phyloP scores from a whole-genome alignment of 306 rosid genomes.

The Prunus mongolica region DNA sequence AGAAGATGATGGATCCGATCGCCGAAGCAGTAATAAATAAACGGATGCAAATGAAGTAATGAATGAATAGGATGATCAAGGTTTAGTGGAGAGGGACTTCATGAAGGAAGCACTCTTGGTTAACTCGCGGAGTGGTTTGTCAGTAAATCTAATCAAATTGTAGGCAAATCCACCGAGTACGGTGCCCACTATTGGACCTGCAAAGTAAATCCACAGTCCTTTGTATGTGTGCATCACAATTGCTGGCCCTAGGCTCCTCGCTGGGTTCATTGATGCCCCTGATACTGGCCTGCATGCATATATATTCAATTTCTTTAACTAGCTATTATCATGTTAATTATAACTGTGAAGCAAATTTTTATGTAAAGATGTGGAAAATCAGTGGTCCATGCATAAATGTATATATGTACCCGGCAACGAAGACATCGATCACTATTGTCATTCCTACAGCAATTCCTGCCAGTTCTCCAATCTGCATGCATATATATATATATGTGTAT shows the following conservation, averaged over 20 bases:
- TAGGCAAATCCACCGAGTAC: slow-evolving; percentile 47
- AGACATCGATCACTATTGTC: slow-evolving; percentile 47
- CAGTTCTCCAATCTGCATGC: slow-evolving; percentile 54
- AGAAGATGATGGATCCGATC: neutral
- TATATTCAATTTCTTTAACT: too few species aligned
- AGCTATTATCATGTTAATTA: too few species aligned
- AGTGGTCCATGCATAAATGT: neutral
- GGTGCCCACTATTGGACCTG: slow-evolving; percentile 49
- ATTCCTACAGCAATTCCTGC: slow-evolving; percentile 69
- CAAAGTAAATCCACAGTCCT: slow-evolving; percentile 48
- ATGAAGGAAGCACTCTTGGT: slow-evolving; percentile 30
- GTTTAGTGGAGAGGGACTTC: slow-evolving; percentile 18
- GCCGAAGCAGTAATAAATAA: neutral
- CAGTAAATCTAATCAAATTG: slow-evolving; percentile 43
- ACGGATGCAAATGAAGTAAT: too few species aligned
- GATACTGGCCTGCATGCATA: slow-evolving; percentile 37
- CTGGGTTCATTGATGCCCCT: slow-evolving; percentile 81
- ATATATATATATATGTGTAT: neutral
- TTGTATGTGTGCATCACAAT: slow-evolving; percentile 32
- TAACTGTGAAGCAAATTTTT: too few species aligned
- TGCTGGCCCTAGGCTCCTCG: slow-evolving; percentile 71
- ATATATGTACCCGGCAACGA: slow-evolving; percentile 56
- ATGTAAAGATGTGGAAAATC: too few species aligned
- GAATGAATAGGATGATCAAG: neutral
- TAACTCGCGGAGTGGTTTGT: slow-evolving; percentile 49